Base-by-base conservation (phyloP, 2,329 filamentous ascomycete species). In the Thielaviopsis musarum region DNA sequence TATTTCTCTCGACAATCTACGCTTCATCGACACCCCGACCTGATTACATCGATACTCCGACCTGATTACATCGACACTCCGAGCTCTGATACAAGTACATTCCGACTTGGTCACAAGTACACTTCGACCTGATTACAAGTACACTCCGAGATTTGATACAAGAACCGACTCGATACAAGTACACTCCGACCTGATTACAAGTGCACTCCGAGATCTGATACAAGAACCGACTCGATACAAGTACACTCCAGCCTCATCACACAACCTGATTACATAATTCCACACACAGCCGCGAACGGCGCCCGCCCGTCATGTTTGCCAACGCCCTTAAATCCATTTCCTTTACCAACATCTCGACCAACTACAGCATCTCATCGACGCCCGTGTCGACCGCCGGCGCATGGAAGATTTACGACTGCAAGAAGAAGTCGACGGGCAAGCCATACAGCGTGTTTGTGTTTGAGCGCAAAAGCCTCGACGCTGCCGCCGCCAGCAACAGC, bases 371-470 rank as follows among this genome's bases (percentile, higher is more conserved):
- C 64, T 85, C 88, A 22, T 78, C 84, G 26, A 82, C 81, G 62
- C 81, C 87, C 12, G 85, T 82, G n/a, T 87, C 89, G 57, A 82
- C 82, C 57, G 88, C 91, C 17, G 93, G 93, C 19, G 88, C 91
- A 61, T 98, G 93, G 93, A 95, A 90, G 75, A 93, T 98, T 67
- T 91, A 91, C 77, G 91, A 96, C 74, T 91, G 88, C 61, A 97
- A 95, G 76, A 94, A 94, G 74, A 97, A 96, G 73, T 89, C 87
- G 30, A 95, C 90, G 0, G 88, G 88, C 65, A 95, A 93, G 70
- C 72, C 84, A 7, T 93, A 85, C 59, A 96, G 91, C 17, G 84
- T 97, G 65, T 98, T 97, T 67, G 84, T 97, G 64, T 96, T 97
- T 70, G 93, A 98, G 65, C 85, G 83, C 69, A 95, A 94, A 72